These are phyloP conservation scores for Zea luxurians DNA, from an alignment of 176 grass and related monocot genomes.

Conservation along the genomic window DNA sequence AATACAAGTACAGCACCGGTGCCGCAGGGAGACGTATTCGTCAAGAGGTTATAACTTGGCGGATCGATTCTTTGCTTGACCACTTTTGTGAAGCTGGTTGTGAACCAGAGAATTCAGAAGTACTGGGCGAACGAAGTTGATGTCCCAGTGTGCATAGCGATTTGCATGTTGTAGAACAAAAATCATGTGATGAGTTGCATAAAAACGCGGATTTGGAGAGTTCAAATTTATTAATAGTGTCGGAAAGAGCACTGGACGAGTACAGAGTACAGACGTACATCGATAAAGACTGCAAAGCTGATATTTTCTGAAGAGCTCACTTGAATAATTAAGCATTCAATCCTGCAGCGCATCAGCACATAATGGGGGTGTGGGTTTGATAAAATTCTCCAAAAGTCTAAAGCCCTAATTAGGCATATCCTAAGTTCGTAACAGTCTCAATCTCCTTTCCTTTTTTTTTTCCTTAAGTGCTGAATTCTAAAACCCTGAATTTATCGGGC, in stretches of 20 bases:
- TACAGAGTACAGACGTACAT: background rate
- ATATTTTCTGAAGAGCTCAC: background rate
- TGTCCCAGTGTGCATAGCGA: conserved; percentile 31
- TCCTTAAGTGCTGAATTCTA: too few relatives aligned
- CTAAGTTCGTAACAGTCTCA: too few relatives aligned
- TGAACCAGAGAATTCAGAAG: background rate
- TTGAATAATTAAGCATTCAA: too few relatives aligned
- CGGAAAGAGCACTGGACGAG: background rate
- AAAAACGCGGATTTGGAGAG: background rate
- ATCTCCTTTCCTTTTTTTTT: too few relatives aligned
- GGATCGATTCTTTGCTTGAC: conserved; percentile 24
- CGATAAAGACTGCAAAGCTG: background rate
- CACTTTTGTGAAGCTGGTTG: background rate
- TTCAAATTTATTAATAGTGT: background rate
- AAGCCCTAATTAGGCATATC: too few relatives aligned
- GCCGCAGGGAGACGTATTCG: conserved; percentile 35
- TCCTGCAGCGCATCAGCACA: too few relatives aligned
- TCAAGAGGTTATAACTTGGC: conserved; percentile 28
- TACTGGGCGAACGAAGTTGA: background rate
- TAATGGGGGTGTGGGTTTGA: too few relatives aligned
- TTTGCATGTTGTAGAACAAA: conserved; percentile 30
- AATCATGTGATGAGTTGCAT: background rate
- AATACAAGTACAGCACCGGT: conserved; percentile 46
- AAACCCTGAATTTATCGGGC: too few relatives aligned
- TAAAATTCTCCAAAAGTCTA: too few relatives aligned